Percentiles rank a stretch among this genome's conserved stretches.
Evolutionary conservation across 345 rosid species (phyloP).

Genomic region (Toxicodendron radicans): DNA sequence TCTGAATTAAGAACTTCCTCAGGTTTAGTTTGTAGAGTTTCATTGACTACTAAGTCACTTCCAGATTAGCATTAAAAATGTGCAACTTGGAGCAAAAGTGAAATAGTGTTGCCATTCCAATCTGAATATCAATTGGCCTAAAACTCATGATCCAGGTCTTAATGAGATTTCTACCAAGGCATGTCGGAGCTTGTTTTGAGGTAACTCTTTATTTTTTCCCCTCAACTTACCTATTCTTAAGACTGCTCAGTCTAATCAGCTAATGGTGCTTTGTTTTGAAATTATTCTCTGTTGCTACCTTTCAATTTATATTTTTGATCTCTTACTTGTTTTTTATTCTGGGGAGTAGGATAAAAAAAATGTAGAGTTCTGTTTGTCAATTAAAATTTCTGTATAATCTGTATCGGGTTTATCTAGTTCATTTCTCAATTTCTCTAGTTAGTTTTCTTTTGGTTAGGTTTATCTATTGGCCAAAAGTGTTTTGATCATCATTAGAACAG

Average conservation of each 20-base stretch:
- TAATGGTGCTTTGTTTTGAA: neutral
- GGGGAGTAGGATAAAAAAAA: too few species aligned
- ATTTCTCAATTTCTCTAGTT: too few species aligned
- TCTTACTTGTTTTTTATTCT: too few species aligned
- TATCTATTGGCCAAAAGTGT: too few species aligned
- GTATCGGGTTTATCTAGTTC: too few species aligned
- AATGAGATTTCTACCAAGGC: neutral
- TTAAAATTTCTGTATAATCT: neutral
- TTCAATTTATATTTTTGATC: neutral
- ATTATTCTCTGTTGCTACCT: slow-evolving; percentile 1
- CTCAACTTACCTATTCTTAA: neutral
- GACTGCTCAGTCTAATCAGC: neutral
- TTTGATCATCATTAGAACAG: too few species aligned
- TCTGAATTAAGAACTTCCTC: neutral
- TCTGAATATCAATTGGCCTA: neutral
- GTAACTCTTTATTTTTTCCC: neutral
- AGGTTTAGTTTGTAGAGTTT: neutral
- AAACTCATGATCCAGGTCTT: neutral
- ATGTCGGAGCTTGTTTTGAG: neutral
- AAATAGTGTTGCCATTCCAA: neutral
- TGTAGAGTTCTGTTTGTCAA: neutral
- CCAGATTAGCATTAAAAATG: neutral
- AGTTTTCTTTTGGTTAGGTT: too few species aligned
- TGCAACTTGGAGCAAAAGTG: neutral
- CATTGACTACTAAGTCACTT: neutral